Evolutionary conservation across 306 rosid genomes (phyloP).

Genomic region (Acacia confusa): DNA sequence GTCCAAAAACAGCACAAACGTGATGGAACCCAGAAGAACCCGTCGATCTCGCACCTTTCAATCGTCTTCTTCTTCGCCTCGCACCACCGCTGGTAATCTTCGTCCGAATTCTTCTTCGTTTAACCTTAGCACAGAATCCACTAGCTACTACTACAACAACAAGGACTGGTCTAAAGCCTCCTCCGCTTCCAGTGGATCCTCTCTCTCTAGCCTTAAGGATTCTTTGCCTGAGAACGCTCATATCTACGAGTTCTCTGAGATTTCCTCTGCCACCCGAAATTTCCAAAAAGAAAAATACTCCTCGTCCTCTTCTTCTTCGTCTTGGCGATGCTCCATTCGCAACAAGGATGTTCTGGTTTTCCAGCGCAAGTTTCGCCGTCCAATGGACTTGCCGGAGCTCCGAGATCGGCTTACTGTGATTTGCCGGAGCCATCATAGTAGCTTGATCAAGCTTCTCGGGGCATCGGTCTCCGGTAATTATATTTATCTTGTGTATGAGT

Average conservation of each 20-base stretch:
- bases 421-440: conserved; percentile 72
- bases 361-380: conserved; percentile 66
- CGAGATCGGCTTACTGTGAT: conserved; percentile 46
- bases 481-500: conserved; percentile 71
- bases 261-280: conserved; percentile 62
- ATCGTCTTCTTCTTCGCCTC: not conserved
- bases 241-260: conserved; percentile 67
- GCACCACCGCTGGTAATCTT: not conserved
- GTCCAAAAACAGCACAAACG: conserved; percentile 59
- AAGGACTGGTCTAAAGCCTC: conserved; percentile 50
- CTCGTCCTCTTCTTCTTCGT: conserved; percentile 54
- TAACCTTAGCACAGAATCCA: conserved; percentile 37
- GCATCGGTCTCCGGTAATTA: conserved; percentile 65
- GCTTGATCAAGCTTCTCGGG: conserved; percentile 75
- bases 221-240: conserved; percentile 72
- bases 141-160: conserved; percentile 30
- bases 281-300: conserved; percentile 46
- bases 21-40: conserved; percentile 39
- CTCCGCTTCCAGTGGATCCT: conserved; percentile 49
- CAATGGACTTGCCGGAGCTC: conserved; percentile 50
- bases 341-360: conserved; percentile 58
- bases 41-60: not conserved
- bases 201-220: conserved; percentile 62
- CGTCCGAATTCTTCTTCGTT: conserved; percentile 8
- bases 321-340: conserved; percentile 73